Conservation (phyloP, 2,329 filamentous ascomycete genomes). For the Cyphellophora europaea region DNA sequence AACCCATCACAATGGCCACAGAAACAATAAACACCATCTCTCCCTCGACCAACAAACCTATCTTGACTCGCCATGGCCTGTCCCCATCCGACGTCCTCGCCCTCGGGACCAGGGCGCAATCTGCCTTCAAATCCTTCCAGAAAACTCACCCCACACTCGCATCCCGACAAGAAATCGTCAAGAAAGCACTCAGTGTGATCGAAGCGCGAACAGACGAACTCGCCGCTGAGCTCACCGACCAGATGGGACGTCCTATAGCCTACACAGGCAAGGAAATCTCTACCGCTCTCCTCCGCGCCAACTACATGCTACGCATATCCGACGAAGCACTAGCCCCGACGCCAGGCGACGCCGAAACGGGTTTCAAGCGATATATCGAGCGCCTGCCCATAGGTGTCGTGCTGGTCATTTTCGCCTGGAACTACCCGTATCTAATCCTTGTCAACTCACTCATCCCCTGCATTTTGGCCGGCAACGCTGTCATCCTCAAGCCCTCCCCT, state of each 20-base stretch:
- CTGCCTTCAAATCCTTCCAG: slow-evolving; percentile 68
- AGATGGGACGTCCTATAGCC: slow-evolving; percentile 90
- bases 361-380: slow-evolving; percentile 83
- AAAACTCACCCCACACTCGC: slow-evolving; percentile 66
- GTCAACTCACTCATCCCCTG: slow-evolving; percentile 89
- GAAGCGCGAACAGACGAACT: slow-evolving; percentile 66
- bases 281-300: slow-evolving; percentile 74
- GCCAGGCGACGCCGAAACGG: slow-evolving; percentile 71
- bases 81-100: slow-evolving; percentile 60
- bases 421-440: slow-evolving; percentile 90
- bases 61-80: slow-evolving; percentile 69
- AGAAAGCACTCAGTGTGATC: slow-evolving; percentile 66
- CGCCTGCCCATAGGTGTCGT: slow-evolving; percentile 83
- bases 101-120: slow-evolving; percentile 62
- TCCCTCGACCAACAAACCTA: slow-evolving; percentile 74
- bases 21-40: slow-evolving; percentile 71
- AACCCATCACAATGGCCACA: slow-evolving; percentile 37
- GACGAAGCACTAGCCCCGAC: slow-evolving; percentile 63
- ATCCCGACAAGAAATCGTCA: slow-evolving; percentile 71
- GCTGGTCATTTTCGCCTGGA: slow-evolving; percentile 89
- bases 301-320: slow-evolving; percentile 79
- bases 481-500: slow-evolving; percentile 89
- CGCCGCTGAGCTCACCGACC: slow-evolving; percentile 75
- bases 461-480: slow-evolving; percentile 79
- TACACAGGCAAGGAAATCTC: slow-evolving; percentile 76